Evolutionary conservation across 1,284 basidiomycete genomes (phyloP), one percentile per base, ranked within the genome.

Genomic region (Cryptococcus sp.): DNA sequence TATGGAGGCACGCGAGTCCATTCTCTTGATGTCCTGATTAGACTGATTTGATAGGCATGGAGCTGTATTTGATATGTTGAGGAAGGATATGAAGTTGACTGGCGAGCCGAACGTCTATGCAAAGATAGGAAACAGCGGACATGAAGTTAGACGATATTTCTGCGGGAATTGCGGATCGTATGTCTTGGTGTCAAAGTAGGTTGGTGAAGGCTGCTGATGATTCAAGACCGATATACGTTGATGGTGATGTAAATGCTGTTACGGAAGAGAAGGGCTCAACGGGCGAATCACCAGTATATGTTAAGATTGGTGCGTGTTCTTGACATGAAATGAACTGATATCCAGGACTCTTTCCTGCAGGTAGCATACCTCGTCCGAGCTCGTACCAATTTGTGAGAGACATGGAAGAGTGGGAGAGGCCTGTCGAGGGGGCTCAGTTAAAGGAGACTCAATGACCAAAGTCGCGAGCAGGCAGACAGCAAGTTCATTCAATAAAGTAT

Each of bases 161-260:
- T 67, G 65, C 48, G 60, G 54, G 3, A 49, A 52, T 36, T 67
- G 65, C 50, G 59, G 59, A 22, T 60, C 59, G 52, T 62, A 34
- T 52, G 60, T 62, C 19, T 4, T 13, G 11, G 10, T 22, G 18
- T 7, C 14, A n/a, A n/a, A n/a, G n/a, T 23, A 7, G 13, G 21
- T 28, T 18, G 5, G 13, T 31, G 19, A 18, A 9, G n/a, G 4
- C 14, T 28, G 21, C 25, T 22, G 34, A 16, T 11, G 4, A n/a
- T 4, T n/a, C 25, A 9, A 39, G 34, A 39, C 46, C 46, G 11
- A 37, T 25, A 18, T 34, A 25, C n/a, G 46, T 22, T 7, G 13
- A 19, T 3, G 18, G 14, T 4, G 23, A 47, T 3, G 11, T 31
- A 4, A 28, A 28, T 28, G 28, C 28, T 25, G 24, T 19, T 2